phyloP scores from a whole-genome alignment of 2,329 filamentous ascomycete species.

The Botryotinia globosa region DNA sequence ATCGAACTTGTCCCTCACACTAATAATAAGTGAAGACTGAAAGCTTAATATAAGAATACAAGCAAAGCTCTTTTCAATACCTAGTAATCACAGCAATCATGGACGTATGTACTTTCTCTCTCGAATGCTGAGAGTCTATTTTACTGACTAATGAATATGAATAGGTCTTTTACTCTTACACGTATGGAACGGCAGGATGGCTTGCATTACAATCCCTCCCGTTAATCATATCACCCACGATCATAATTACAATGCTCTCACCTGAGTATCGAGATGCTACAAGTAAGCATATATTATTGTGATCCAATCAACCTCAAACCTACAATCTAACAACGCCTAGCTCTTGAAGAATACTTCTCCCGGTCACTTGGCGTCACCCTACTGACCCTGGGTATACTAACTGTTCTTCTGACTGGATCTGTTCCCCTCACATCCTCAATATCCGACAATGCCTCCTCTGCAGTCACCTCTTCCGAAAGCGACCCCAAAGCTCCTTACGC shows the following conservation, averaged over 20 bases:
- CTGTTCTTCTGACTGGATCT: slow-evolving; percentile 60
- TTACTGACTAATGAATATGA: not conserved
- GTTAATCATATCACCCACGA: slow-evolving; percentile 56
- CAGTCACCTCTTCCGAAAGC: slow-evolving; percentile 43
- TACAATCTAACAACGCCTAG: slow-evolving; percentile 38
- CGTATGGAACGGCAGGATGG: slow-evolving; percentile 51
- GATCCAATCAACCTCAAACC: slow-evolving; percentile 16
- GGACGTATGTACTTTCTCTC: slow-evolving; percentile 8
- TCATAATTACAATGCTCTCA: slow-evolving; percentile 59
- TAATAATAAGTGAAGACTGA: not conserved
- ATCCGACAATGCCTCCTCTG: slow-evolving; percentile 35
- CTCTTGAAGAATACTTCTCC: slow-evolving; percentile 61
- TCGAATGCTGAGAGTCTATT: not conserved
- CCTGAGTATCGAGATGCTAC: slow-evolving; percentile 55
- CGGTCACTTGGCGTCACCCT: slow-evolving; percentile 58
- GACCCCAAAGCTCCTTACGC: slow-evolving; percentile 55
- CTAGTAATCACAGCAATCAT: not conserved
- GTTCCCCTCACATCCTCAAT: slow-evolving; percentile 53
- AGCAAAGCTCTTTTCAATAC: too few relatives aligned
- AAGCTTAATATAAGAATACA: not conserved
- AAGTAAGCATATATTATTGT: slow-evolving; percentile 42
- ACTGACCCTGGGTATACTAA: slow-evolving; percentile 54
- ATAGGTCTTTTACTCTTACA: slow-evolving; percentile 51
- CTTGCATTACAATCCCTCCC: slow-evolving; percentile 46
- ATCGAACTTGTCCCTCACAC: too few relatives aligned